These are phyloP conservation scores for Ettlia oleoabundans DNA, from an alignment of 139 green algal genomes.

Conservation along the genomic window DNA sequence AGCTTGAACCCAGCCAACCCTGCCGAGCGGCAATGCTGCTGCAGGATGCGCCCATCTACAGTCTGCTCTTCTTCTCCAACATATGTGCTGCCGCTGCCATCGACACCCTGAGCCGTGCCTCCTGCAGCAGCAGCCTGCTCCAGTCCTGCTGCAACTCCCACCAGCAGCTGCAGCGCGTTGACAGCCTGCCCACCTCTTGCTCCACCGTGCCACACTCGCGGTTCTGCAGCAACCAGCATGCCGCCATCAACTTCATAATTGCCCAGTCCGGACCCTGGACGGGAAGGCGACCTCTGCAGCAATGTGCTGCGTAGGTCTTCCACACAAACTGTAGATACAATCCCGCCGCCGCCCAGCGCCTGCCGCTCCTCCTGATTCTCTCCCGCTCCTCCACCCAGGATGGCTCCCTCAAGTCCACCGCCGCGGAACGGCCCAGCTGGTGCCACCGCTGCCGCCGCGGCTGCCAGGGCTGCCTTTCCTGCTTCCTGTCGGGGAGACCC, in stretches of 20 bases:
- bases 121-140: neutral
- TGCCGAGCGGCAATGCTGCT: constrained; percentile 52
- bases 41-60: constrained; percentile 46
- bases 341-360: neutral
- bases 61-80: neutral
- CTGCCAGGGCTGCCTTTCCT: neutral
- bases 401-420: neutral
- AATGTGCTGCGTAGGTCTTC: constrained; percentile 28
- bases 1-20: constrained; percentile 77
- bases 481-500: neutral
- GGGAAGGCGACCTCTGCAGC: neutral
- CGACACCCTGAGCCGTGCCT: too few relatives aligned
- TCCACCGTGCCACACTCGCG: neutral
- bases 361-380: neutral
- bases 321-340: neutral
- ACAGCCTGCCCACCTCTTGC: neutral
- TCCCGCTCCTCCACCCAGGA: neutral
- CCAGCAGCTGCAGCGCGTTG: neutral
- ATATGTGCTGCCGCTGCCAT: neutral
- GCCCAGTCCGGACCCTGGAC: neutral
- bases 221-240: neutral
- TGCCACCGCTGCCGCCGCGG: constrained; percentile 2
- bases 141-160: neutral
- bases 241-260: neutral
- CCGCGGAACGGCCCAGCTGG: neutral